Evolutionary conservation across 1,284 basidiomycete genomes (phyloP), one percentile per base, ranked within the genome.

Genomic region (Rhodofomes roseus): DNA sequence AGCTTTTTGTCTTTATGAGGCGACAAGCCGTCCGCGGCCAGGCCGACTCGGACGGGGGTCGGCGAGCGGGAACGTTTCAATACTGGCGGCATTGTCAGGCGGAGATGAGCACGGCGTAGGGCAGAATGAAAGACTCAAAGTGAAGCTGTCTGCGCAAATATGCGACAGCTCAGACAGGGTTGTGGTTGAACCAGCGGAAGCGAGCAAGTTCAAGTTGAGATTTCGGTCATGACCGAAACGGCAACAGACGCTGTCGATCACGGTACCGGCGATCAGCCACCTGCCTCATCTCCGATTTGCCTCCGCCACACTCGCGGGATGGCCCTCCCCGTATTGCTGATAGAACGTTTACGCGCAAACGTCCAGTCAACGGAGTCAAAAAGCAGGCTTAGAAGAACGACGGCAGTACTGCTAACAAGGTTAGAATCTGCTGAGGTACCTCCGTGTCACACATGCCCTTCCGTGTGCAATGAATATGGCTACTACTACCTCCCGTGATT

Each of bases 1-100:
- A 83, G 73, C 64, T 85, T 85, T 71, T 84, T 85, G 6, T 76
- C 67, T 56, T 72, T 65, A 39, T 72, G 67, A 3, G 62, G 58
- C 2, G 63, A 60, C 2, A 62, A 54, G 11, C 46, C 46, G 9
- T 27, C 46, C 8, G 46, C 8, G 46, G 22, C 46, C 7, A 59
- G n/a, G 18, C 29, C 27, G 40, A 40, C 31, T 20, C 46, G 27
- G 29, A 58, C 54, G 27, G 59, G 34, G 66, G 52, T 41, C 57
- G 63, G 61, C n/a, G 70, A 69, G 25, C 63, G 70, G 14, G 65
- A 48, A 39, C 71, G 65, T 61, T 71, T 71, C 51, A 65, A 44
- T 43, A 55, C 68, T 51, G 63, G 58, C 11, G 66, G 59, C 67
- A 68, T 67, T 11, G 18, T 34, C 18, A 23, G 29, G n/a, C n/a